A percentile compares a stretch with the other conserved stretches of the same genome.
These are phyloP conservation scores for Iberis pinnata DNA, from an alignment of 345 rosid genomes.

Conservation along the genomic window DNA sequence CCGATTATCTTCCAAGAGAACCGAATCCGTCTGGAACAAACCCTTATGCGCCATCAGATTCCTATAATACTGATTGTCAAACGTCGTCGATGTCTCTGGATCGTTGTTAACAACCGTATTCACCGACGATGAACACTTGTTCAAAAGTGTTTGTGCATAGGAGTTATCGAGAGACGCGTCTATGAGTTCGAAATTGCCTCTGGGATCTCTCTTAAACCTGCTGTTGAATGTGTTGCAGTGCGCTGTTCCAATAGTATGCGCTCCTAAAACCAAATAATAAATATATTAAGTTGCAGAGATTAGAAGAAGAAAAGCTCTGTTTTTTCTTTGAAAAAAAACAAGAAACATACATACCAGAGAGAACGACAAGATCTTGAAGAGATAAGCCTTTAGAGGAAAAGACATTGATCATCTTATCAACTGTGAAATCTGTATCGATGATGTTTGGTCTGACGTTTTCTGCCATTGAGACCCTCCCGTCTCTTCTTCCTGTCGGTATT, in stretches of 20 bases:
- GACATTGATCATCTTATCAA: constrained; percentile 49
- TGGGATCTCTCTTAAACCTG: constrained; percentile 42
- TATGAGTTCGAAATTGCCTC: constrained; percentile 38
- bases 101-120: constrained; percentile 44
- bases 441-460: constrained; percentile 60
- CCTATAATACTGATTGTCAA: constrained; percentile 61
- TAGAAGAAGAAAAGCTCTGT: background rate
- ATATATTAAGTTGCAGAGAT: too few relatives aligned
- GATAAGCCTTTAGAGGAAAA: constrained; percentile 70
- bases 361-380: constrained; percentile 50
- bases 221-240: constrained; percentile 67
- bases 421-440: constrained; percentile 59
- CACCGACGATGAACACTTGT: constrained; percentile 41
- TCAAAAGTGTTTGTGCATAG: constrained; percentile 46
- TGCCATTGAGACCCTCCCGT: constrained; percentile 47
- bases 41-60: constrained; percentile 53
- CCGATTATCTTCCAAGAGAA: constrained; percentile 42
- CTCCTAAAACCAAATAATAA: constrained; percentile 34
- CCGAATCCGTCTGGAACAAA: constrained; percentile 69
- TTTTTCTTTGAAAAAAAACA: background rate
- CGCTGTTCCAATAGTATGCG: constrained; percentile 73
- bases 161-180: constrained; percentile 49
- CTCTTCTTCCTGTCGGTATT: constrained; percentile 68
- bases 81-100: constrained; percentile 46
- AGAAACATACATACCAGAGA: constrained; percentile 46